Evolutionary conservation across 805 yeast species (phyloP), one percentile per base, ranked within the genome.

Genomic region (Ogataea neopini): DNA sequence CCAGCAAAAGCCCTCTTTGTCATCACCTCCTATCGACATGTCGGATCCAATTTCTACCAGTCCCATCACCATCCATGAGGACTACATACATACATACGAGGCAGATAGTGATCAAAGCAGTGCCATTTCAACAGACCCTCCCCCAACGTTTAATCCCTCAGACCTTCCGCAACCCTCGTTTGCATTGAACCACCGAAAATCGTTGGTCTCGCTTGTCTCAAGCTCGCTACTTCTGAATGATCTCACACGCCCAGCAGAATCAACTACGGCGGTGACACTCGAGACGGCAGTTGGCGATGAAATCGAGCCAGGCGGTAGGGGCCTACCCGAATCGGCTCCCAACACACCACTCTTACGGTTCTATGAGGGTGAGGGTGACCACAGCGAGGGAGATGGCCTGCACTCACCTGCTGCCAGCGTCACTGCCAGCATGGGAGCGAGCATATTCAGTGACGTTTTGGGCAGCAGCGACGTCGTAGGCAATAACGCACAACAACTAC

Each of bases 191-290:
- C 56, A 54, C 22, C 49, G 53, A 11, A 50, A 42, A 20, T 60
- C 64, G 8, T 51, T 50, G 8, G 53, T 53, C 2, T 60, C 64
- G 10, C 40, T 60, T 20, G 37, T 43, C 3, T 54, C 56, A 14
- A 52, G 54, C 40, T 53, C 61, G 7, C 32, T 60, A 8, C 26
- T 57, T 5, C 42, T 57, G 17, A 47, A 44, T 34, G 59, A 54
- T n/a, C 40, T 49, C 23, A 33, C 59, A 15, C 44, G 48, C n/a
- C 49, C 61, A 6, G 53, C 67, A 17, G 66, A 57, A 28, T 60
- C 70, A 2, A 68, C 73, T 0, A 69, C 71, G 0, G 70, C 62
- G 20, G 52, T 67, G 3, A 61, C 68, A 1, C 44, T 55, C 15
- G 55, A 53, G 25, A 59, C 51, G 23, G 55, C 44, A 10, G 30